phyloP scores from a whole-genome alignment of 352 stramenopile genomes.

The Phytopythium aichiense region DNA sequence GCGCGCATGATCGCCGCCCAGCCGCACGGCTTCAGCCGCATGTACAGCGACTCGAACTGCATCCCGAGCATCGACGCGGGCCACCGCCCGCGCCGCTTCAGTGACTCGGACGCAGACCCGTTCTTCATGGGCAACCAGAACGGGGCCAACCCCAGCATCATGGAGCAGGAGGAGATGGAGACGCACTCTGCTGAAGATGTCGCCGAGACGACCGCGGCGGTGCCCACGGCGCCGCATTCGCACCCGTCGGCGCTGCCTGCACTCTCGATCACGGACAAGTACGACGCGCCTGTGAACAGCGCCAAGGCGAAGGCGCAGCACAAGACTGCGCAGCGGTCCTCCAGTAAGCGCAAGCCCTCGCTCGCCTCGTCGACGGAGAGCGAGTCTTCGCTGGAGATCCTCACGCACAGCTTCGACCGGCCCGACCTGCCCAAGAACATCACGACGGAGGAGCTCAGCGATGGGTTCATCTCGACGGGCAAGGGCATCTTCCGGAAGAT shows the following conservation, averaged over 20 bases:
- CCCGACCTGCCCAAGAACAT: conserved; percentile 47
- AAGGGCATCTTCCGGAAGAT: conserved; percentile 87
- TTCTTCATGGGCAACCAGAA: conserved; percentile 49
- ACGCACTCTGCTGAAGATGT: conserved; percentile 28
- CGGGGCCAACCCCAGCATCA: conserved; percentile 17
- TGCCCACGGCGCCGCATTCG: conserved; percentile 14
- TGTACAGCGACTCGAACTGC: conserved; percentile 72
- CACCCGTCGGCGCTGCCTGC: conserved; percentile 12
- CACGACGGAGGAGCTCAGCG: conserved; percentile 48
- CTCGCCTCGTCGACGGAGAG: conserved; percentile 41
- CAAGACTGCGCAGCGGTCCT: conserved; percentile 7
- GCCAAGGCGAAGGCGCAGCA: not conserved
- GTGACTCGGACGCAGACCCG: conserved; percentile 72
- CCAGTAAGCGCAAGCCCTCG: conserved; percentile 51
- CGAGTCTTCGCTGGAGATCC: conserved; percentile 36
- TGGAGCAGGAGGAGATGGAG: conserved; percentile 25
- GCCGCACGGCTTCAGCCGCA: conserved; percentile 54
- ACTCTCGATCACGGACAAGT: conserved; percentile 34
- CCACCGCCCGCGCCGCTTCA: conserved; percentile 65
- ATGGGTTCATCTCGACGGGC: conserved; percentile 83
- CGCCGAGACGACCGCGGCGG: conserved; percentile 21
- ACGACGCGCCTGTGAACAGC: conserved; percentile 13
- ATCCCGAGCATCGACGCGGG: conserved; percentile 28
- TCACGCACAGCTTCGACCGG: conserved; percentile 41
- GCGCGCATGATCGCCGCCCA: conserved; percentile 32